A percentile compares a stretch with the other conserved stretches of the same genome.
Conservation (phyloP, 108 stramenopile genomes). For the Fistulifera solaris region DNA sequence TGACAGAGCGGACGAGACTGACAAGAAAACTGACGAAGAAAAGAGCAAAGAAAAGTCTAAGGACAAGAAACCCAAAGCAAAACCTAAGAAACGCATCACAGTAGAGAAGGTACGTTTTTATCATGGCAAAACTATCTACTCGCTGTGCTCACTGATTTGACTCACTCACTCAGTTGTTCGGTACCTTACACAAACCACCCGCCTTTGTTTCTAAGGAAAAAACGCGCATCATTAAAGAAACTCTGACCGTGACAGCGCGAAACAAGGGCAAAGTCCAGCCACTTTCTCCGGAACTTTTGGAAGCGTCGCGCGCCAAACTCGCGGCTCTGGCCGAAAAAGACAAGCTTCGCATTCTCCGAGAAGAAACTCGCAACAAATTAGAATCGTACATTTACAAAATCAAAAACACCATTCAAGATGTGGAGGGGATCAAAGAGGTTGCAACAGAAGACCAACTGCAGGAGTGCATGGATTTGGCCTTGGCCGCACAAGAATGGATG, state of each 20-base stretch:
- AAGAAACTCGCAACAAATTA: slow-evolving; percentile 88
- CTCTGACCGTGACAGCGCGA: slow-evolving; percentile 51
- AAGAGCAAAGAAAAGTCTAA: not conserved
- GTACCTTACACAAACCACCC: slow-evolving; percentile 29
- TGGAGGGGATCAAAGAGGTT: slow-evolving; percentile 69
- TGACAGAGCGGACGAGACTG: slow-evolving; percentile 11
- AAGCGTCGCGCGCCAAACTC: slow-evolving; percentile 77
- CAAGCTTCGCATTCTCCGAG: slow-evolving; percentile 74
- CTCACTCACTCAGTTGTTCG: slow-evolving; percentile 29
- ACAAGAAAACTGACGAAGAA: slow-evolving; percentile 7
- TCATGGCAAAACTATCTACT: not conserved
- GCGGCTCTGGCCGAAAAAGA: slow-evolving; percentile 69
- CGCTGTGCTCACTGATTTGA: not conserved
- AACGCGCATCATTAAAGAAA: slow-evolving; percentile 56
- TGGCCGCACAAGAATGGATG: slow-evolving; percentile 93
- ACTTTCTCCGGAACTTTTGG: slow-evolving; percentile 51
- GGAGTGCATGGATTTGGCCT: slow-evolving; percentile 55
- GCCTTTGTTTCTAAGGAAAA: slow-evolving; percentile 65
- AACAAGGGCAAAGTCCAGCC: slow-evolving; percentile 54
- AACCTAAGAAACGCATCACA: slow-evolving; percentile 73
- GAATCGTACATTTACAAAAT: slow-evolving; percentile 90
- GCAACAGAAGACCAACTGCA: slow-evolving; percentile 93
- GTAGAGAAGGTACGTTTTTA: slow-evolving; percentile 51
- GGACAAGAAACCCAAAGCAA: slow-evolving; percentile 7
- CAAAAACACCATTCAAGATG: slow-evolving; percentile 72